A percentile compares a stretch with the other conserved stretches of the same genome.
These are phyloP conservation scores for Simplicillium aogashimaense DNA, from an alignment of 2,329 filamentous ascomycete genomes.

Conservation along the genomic window DNA sequence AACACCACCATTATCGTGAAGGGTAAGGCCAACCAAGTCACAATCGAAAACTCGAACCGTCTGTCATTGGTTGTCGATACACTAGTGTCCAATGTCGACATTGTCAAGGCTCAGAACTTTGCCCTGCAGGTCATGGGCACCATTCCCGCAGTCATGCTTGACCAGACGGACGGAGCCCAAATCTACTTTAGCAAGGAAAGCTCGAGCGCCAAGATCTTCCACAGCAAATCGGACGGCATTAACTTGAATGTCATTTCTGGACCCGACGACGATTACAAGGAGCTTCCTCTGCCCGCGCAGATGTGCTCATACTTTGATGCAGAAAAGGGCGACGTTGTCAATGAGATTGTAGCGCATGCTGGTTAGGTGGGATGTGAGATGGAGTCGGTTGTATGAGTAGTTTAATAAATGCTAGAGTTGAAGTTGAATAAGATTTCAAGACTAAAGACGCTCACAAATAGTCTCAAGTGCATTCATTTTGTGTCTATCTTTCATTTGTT, in stretches of 20 bases:
- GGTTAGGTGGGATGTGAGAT: slow-evolving; percentile 41
- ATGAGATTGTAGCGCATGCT: slow-evolving; percentile 91
- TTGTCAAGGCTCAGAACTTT: slow-evolving; percentile 92
- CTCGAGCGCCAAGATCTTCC: slow-evolving; percentile 70
- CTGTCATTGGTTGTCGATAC: slow-evolving; percentile 82
- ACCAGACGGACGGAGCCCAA: slow-evolving; percentile 84
- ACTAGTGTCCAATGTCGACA: slow-evolving; percentile 83
- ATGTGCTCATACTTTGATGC: slow-evolving; percentile 67
- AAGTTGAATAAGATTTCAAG: too few relatives aligned
- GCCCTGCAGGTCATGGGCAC: slow-evolving; percentile 83
- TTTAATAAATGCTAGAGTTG: too few relatives aligned
- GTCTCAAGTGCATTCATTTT: too few relatives aligned
- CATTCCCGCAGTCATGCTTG: slow-evolving; percentile 79
- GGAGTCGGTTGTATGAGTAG: too few relatives aligned
- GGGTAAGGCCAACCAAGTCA: slow-evolving; percentile 95
- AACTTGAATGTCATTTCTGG: slow-evolving; percentile 76
- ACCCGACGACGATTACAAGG: slow-evolving; percentile 71
- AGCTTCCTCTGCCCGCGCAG: slow-evolving; percentile 82
- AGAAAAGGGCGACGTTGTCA: slow-evolving; percentile 65
- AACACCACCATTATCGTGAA: slow-evolving; percentile 82
- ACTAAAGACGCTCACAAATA: too few relatives aligned
- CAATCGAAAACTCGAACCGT: slow-evolving; percentile 79
- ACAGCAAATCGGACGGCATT: slow-evolving; percentile 76
- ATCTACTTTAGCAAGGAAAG: slow-evolving; percentile 81
- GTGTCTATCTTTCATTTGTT: too few relatives aligned